Evolutionary conservation across 169 alveolate genomes (phyloP).

Genomic region (Plasmodium berghei): DNA sequence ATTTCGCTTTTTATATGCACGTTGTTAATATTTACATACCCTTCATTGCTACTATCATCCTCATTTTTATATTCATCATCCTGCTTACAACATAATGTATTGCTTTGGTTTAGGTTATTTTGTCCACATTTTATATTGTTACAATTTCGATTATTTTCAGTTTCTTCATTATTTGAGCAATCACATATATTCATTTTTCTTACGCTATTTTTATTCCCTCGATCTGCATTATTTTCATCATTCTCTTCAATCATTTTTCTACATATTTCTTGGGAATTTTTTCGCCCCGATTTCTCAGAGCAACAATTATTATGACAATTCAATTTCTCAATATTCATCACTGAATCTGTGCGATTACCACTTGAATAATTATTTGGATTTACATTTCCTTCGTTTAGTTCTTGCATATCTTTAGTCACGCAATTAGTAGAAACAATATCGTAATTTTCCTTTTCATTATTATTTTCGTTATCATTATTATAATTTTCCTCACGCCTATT

Average conservation of each 20-base stretch:
- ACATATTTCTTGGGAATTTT: no score
- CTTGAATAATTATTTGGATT: background rate
- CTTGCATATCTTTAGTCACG: background rate
- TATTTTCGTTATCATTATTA: background rate
- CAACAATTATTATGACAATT: no score
- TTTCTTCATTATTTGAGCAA: background rate
- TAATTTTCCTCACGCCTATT: background rate
- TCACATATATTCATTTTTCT: background rate
- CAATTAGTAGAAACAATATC: background rate
- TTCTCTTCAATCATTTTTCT: background rate
- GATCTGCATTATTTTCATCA: background rate
- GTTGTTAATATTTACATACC: constrained; percentile 3
- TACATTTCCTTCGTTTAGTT: background rate
- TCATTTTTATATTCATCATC: background rate
- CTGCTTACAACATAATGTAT: background rate
- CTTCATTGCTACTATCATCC: background rate
- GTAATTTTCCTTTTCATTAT: background rate
- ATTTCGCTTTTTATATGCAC: constrained; percentile 15
- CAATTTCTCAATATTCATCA: no score
- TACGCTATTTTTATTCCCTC: background rate
- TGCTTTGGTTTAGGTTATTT: constrained; percentile 1
- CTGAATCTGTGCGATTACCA: background rate
- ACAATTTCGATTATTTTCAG: background rate
- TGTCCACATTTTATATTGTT: background rate
- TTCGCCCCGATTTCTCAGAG: no score